Conservation (phyloP, 768 basidiomycete species). For the Termitomyces sp. region DNA sequence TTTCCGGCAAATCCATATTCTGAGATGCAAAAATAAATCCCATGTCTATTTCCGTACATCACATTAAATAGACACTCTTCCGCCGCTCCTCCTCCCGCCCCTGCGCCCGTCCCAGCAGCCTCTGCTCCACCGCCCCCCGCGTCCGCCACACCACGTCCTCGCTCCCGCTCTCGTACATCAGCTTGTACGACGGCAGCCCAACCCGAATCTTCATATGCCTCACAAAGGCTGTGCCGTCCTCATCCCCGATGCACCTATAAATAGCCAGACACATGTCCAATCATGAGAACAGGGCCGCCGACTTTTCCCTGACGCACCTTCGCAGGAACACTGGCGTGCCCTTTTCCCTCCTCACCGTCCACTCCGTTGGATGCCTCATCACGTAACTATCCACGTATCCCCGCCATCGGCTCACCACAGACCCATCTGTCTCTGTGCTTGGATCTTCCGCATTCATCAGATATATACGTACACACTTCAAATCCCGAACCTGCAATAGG, state of each 20-base stretch:
- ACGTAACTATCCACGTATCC: conserved; percentile 74
- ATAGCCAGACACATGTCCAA: conserved; percentile 28
- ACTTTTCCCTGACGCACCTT: conserved; percentile 34
- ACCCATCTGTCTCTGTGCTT: conserved; percentile 52
- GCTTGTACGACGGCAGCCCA: conserved; percentile 54
- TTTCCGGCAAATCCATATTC: conserved; percentile 15
- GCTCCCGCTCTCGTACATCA: conserved; percentile 62
- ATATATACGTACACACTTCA: conserved; percentile 53
- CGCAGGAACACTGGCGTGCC: conserved; percentile 46
- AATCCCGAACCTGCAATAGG: conserved; percentile 43
- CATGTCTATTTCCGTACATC: not conserved
- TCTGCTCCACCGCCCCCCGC: conserved; percentile 28
- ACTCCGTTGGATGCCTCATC: conserved; percentile 66
- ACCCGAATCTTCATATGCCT: conserved; percentile 49
- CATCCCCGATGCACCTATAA: conserved; percentile 45
- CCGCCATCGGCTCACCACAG: conserved; percentile 54
- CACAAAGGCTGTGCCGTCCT: conserved; percentile 36
- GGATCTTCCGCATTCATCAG: conserved; percentile 60
- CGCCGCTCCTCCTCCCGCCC: conserved; percentile 52
- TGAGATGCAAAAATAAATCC: conserved; percentile 9
- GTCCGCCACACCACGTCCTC: conserved; percentile 50
- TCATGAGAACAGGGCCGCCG: conserved; percentile 18
- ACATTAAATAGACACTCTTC: conserved; percentile 25
- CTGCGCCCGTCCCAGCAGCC: conserved; percentile 30
- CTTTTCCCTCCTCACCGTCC: conserved; percentile 44